These are phyloP conservation scores for Sordariomycetes sp. DNA, from an alignment of 2,329 filamentous ascomycete species.

Conservation along the genomic window DNA sequence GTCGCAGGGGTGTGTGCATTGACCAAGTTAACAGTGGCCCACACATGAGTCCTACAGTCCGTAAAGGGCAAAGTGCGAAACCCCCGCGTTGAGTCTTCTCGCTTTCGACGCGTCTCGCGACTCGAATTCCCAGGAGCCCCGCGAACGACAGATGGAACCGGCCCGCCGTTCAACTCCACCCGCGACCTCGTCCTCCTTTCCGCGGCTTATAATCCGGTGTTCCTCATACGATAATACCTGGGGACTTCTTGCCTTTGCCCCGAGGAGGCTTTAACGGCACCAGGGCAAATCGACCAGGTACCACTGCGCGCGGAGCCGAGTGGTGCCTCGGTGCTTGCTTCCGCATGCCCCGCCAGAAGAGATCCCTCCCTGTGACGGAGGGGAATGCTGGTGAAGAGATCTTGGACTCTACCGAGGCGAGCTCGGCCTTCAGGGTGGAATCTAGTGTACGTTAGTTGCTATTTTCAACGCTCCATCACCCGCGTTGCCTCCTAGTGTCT, in stretches of 20 bases:
- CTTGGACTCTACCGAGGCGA: slow-evolving; percentile 22
- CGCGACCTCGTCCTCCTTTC: neutral
- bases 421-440: slow-evolving; percentile 23
- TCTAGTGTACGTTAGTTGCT: slow-evolving; percentile 13
- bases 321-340: neutral
- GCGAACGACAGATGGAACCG: neutral
- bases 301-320: neutral
- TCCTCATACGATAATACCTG: neutral
- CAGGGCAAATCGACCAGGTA: neutral
- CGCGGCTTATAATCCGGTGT: too few relatives aligned
- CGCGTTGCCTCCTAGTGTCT: neutral
- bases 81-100: neutral
- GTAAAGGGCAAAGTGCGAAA: neutral
- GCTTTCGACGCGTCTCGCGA: neutral
- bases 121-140: neutral
- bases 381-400: slow-evolving; percentile 20
- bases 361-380: slow-evolving; percentile 22
- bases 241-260: neutral
- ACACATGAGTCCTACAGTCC: neutral
- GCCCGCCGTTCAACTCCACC: neutral
- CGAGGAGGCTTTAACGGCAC: neutral
- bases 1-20: too few relatives aligned
- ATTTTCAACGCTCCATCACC: neutral
- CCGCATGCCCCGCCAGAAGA: slow-evolving; percentile 23
- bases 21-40: too few relatives aligned